These are phyloP conservation scores for Suillus alpinus DNA, from an alignment of 768 basidiomycete genomes.

Conservation along the genomic window DNA sequence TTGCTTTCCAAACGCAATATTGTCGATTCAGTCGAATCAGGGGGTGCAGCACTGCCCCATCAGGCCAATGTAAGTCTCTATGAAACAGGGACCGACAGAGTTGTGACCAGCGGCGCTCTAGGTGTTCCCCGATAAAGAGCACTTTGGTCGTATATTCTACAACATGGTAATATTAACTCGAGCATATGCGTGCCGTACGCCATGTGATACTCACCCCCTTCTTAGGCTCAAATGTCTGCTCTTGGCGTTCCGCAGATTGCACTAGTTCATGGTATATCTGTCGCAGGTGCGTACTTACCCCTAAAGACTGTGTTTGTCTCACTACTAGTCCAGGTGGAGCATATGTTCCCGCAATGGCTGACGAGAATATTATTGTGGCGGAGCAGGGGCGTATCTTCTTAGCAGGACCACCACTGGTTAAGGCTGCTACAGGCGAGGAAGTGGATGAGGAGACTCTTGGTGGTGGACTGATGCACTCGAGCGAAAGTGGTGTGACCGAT, in stretches of 20 bases:
- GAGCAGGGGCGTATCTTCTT: constrained; percentile 94
- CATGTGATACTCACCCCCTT: constrained; percentile 11
- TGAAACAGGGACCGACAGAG: neutral
- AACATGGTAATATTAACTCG: constrained; percentile 66
- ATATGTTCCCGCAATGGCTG: constrained; percentile 95
- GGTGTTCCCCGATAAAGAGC: constrained; percentile 92
- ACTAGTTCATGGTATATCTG: constrained; percentile 91
- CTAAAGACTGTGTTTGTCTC: neutral
- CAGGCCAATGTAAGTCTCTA: constrained; percentile 68
- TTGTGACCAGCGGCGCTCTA: constrained; percentile 20
- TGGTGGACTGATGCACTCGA: constrained; percentile 88
- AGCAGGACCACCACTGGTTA: constrained; percentile 91
- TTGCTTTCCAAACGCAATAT: constrained; percentile 2
- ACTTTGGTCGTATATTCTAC: constrained; percentile 96
- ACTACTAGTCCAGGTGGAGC: constrained; percentile 61
- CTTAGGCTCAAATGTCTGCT: constrained; percentile 88
- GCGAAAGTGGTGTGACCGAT: constrained; percentile 88
- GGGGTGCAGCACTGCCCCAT: constrained; percentile 88
- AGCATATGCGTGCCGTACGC: constrained; percentile 1
- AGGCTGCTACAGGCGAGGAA: constrained; percentile 90
- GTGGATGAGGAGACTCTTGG: constrained; percentile 93
- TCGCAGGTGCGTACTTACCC: constrained; percentile 56
- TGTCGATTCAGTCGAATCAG: constrained; percentile 73
- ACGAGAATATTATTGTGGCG: constrained; percentile 87
- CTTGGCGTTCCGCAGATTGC: constrained; percentile 89